A percentile compares a stretch with the other conserved stretches of the same genome.
phyloP scores from a whole-genome alignment of 352 stramenopile genomes.

The Phytopythium litorale region DNA sequence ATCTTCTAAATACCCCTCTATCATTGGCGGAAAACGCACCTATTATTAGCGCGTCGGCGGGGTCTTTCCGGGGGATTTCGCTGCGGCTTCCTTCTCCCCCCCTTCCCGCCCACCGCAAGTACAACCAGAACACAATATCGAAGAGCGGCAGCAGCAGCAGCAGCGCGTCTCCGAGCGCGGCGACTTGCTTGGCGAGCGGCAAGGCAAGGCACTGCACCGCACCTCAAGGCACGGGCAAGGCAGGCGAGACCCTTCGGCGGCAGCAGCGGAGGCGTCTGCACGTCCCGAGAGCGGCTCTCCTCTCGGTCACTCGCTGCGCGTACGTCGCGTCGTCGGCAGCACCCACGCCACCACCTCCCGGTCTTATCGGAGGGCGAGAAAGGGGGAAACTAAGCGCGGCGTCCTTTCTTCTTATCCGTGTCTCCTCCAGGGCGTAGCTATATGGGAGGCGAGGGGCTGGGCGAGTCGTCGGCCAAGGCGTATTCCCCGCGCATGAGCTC shows the following conservation, averaged over 20 bases:
- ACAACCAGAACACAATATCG: slow-evolving; percentile 1
- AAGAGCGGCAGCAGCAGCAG: neutral
- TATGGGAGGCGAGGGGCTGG: slow-evolving; percentile 33
- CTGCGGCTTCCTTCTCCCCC: neutral
- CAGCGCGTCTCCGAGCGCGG: neutral
- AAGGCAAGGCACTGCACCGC: too few relatives aligned
- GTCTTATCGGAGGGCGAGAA: neutral
- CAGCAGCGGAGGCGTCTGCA: neutral
- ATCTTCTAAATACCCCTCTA: neutral
- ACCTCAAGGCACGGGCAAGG: too few relatives aligned
- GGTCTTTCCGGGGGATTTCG: neutral
- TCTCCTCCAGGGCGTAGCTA: neutral
- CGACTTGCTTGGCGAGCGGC: too few relatives aligned
- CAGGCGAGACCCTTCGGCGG: too few relatives aligned
- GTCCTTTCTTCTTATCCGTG: neutral
- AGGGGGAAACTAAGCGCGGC: neutral
- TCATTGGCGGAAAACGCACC: neutral
- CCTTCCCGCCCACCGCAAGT: neutral
- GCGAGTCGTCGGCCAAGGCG: slow-evolving; percentile 11
- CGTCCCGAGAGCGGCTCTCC: neutral
- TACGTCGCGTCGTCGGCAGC: neutral
- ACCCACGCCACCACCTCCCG: too few relatives aligned
- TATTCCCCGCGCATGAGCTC: slow-evolving; percentile 17
- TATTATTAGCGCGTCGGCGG: neutral
- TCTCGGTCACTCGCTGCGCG: neutral